These are phyloP conservation scores for Metarhizium humberi DNA, from an alignment of 2,329 filamentous ascomycete genomes.

Conservation along the genomic window DNA sequence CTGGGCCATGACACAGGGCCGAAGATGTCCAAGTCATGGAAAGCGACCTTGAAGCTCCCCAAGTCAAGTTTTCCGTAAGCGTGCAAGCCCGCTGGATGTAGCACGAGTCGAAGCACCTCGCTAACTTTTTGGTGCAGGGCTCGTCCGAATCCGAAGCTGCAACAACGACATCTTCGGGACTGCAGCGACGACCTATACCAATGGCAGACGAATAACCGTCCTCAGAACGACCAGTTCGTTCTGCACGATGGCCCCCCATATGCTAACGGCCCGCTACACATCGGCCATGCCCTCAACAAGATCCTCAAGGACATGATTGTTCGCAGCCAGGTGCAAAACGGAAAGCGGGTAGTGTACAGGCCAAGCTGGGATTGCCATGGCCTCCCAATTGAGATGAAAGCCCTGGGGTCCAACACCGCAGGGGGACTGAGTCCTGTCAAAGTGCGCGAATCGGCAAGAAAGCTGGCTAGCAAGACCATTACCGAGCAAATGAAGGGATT, in stretches of 20 bases:
- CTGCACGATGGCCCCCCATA: conserved; percentile 96
- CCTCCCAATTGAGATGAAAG: conserved; percentile 93
- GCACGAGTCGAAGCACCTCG: neutral
- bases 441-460: conserved; percentile 54
- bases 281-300: conserved; percentile 95
- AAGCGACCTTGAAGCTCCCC: conserved; percentile 65
- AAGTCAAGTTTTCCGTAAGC: conserved; percentile 63
- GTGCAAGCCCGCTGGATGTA: neutral
- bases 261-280: conserved; percentile 84
- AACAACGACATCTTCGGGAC: conserved; percentile 55
- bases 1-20: conserved; percentile 17
- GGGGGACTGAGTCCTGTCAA: conserved; percentile 41
- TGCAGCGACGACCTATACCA: conserved; percentile 82
- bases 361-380: conserved; percentile 99
- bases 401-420: conserved; percentile 49
- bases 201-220: conserved; percentile 62
- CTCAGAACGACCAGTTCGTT: conserved; percentile 55
- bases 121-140: conserved; percentile 27
- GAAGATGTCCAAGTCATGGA: conserved; percentile 53
- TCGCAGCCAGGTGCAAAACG: conserved; percentile 69
- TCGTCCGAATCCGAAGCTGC: conserved; percentile 39
- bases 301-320: conserved; percentile 91
- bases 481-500: conserved; percentile 66
- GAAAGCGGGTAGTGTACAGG: conserved; percentile 61
- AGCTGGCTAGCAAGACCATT: conserved; percentile 59